Base-by-base conservation (phyloP, 495 filamentous ascomycete species). In the Penicillium alfredii region DNA sequence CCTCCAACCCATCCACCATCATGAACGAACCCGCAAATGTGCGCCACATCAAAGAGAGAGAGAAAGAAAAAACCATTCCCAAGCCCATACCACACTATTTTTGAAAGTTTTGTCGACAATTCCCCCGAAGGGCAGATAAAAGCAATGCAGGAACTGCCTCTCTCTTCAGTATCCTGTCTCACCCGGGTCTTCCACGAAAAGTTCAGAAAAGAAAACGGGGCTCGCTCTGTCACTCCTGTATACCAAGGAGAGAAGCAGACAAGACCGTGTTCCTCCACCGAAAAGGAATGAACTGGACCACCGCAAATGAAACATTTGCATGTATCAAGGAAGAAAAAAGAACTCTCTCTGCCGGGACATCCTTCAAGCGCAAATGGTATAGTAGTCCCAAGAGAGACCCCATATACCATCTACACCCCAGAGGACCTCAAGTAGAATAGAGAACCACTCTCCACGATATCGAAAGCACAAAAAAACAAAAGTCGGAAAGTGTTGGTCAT, bases 231-330 rank as follows among this genome's bases (percentile, higher is more conserved):
- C n/a, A n/a, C n/a, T n/a, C n/a, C n/a, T n/a, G n/a, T n/a, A n/a
- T n/a, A 7, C 8, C 3, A 25, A 25, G 5, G 23, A 8, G 23
- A 25, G 11, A 25, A 25, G 23, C 8, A 25, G 23, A 8, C 8
- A 25, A 25, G 23, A 8, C 23, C 11, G 23, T 5, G 1, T 25
- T 25, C 8, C 17, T 28, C 15, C 14, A 28, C n/a, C 23, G 32
- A 37, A 40, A 45, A 30, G 23, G 42, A 49, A 42, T 39, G 31
- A 35, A 53, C 34, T 49, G 41, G 44, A 38, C 39, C n/a, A n/a
- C n/a, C n/a, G n/a, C n/a, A n/a, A n/a, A n/a, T n/a, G n/a, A n/a
- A n/a, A n/a, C n/a, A n/a, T n/a, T n/a, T n/a, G n/a, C n/a, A n/a
- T n/a, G n/a, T n/a, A n/a, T n/a, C n/a, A 30, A 17, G 28, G 28